phyloP scores from a whole-genome alignment of 2,329 filamentous ascomycete genomes.

The Hymenoscyphus repandus region DNA sequence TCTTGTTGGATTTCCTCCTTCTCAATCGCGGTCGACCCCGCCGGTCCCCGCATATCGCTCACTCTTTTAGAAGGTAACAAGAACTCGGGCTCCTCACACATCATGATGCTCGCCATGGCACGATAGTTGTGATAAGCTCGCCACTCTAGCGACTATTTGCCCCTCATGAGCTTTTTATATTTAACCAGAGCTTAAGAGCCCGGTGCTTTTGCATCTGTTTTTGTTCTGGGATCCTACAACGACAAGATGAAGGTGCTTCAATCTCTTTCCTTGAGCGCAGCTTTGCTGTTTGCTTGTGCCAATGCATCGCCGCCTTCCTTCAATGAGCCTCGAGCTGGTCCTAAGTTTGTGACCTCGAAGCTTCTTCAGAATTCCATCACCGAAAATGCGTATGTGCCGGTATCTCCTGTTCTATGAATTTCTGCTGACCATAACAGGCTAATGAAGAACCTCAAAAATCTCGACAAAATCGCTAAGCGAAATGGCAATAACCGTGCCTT shows the following conservation, averaged over 20 bases:
- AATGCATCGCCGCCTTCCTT: constrained; percentile 6
- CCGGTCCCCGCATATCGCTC: background rate
- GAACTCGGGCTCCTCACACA: constrained; percentile 1
- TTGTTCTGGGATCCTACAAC: background rate
- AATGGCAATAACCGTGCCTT: constrained; percentile 14
- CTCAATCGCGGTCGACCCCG: constrained; percentile 6
- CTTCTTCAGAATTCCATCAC: constrained; percentile 10
- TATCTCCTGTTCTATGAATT: background rate
- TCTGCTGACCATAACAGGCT: constrained; percentile 6
- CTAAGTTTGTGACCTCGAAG: constrained; percentile 9
- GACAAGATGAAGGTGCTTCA: constrained; percentile 6
- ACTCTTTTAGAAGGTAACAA: constrained; percentile 13
- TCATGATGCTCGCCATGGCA: background rate
- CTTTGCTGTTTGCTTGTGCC: constrained; percentile 2
- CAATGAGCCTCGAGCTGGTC: constrained; percentile 6
- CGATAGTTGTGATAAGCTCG: constrained; percentile 1
- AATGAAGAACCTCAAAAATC: constrained; percentile 13
- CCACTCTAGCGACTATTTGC: background rate
- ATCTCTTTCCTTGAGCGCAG: background rate
- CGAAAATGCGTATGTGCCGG: constrained; percentile 4
- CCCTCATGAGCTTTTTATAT: background rate
- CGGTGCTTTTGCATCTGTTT: background rate
- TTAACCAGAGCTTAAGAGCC: background rate
- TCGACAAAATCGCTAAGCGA: constrained; percentile 10
- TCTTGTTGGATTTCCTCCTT: background rate